A percentile compares a stretch with the other conserved stretches of the same genome.
These are phyloP conservation scores for Lipomyces sp. DNA, from an alignment of 805 yeast species.

Conservation along the genomic window DNA sequence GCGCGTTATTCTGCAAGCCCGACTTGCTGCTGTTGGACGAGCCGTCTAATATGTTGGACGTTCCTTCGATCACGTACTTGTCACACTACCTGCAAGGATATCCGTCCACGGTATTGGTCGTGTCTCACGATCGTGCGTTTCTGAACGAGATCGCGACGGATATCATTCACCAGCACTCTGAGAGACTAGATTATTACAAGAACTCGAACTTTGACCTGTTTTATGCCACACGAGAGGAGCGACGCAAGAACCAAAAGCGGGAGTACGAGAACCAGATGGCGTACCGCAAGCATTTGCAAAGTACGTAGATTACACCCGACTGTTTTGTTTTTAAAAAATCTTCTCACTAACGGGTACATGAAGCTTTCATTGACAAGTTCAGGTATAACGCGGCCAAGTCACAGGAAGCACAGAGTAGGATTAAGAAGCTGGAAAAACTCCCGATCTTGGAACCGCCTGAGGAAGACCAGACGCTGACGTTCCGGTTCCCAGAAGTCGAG, in stretches of 20 bases:
- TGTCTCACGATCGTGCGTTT: constrained; percentile 97
- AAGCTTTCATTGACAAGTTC: constrained; percentile 87
- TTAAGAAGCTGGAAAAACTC: constrained; percentile 91
- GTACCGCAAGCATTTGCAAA: constrained; percentile 86
- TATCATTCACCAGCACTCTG: constrained; percentile 96
- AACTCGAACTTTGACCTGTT: constrained; percentile 93
- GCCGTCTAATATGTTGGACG: constrained; percentile 99
- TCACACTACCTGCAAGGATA: constrained; percentile 88
- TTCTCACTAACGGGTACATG: constrained; percentile 3
- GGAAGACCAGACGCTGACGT: constrained; percentile 81
- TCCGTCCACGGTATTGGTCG: constrained; percentile 91
- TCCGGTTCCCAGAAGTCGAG: constrained; percentile 95
- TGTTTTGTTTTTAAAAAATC: not conserved
- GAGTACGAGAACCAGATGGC: constrained; percentile 99
- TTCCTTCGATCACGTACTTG: constrained; percentile 93
- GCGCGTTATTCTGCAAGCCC: constrained; percentile 97
- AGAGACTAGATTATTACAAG: constrained; percentile 88
- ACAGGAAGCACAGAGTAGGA: constrained; percentile 96
- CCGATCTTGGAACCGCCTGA: constrained; percentile 94
- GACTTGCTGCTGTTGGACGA: constrained; percentile 92
- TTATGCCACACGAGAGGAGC: constrained; percentile 91
- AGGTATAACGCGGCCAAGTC: constrained; percentile 98
- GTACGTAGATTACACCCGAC: not conserved
- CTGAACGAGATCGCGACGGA: constrained; percentile 98
- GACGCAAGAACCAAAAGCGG: constrained; percentile 87